These are phyloP conservation scores for Neurospora sublineolata DNA, from an alignment of 495 filamentous ascomycete genomes.

Conservation along the genomic window DNA sequence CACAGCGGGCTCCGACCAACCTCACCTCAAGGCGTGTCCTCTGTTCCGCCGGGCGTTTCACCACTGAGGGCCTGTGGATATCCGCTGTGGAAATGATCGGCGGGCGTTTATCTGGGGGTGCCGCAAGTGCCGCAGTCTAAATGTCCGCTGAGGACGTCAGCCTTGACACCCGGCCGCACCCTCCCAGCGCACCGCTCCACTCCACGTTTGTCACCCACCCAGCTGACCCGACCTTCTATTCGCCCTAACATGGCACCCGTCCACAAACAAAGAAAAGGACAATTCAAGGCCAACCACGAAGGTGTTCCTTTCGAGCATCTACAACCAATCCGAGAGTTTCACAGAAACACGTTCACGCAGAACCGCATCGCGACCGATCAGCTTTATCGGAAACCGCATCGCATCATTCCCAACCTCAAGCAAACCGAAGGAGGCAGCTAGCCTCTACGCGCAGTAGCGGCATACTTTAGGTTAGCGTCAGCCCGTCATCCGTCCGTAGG, in stretches of 20 bases:
- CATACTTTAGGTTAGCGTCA: background rate
- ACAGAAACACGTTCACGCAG: background rate
- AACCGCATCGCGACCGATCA: background rate
- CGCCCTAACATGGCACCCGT: background rate
- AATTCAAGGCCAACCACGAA: background rate
- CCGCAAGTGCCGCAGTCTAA: background rate
- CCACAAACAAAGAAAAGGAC: background rate
- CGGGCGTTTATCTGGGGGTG: background rate
- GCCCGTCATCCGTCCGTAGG: background rate
- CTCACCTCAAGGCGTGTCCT: background rate
- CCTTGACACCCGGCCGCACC: background rate
- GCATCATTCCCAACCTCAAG: background rate
- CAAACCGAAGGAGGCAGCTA: background rate
- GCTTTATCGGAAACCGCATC: background rate
- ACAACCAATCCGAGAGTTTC: background rate
- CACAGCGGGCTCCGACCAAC: background rate
- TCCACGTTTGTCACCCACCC: background rate
- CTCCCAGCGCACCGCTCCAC: background rate
- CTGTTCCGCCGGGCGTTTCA: background rate
- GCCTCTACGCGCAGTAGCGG: background rate
- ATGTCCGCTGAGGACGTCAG: background rate
- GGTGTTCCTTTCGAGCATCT: background rate
- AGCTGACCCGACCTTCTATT: background rate
- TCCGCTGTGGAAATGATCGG: background rate
- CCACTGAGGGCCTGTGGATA: background rate